phyloP scores from a whole-genome alignment of 2,329 filamentous ascomycete genomes.

The Colletotrichum gigasporum region DNA sequence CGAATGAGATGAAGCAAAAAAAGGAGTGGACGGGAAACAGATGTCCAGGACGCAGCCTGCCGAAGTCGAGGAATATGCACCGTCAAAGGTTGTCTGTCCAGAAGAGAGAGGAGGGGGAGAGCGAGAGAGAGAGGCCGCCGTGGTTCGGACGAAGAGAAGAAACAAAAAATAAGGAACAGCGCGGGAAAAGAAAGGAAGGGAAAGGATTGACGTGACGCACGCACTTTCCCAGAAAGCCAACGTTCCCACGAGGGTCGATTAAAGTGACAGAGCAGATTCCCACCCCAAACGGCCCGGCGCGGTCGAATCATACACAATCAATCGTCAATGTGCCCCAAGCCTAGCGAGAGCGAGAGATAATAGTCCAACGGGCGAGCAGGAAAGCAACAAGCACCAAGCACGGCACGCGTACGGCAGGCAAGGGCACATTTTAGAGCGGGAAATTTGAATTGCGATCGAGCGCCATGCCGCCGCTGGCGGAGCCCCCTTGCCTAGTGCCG shows the following conservation, averaged over 20 bases:
- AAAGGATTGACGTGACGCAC: conserved; percentile 24
- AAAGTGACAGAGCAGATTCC: neutral
- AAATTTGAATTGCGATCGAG: conserved; percentile 31
- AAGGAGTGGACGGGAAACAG: conserved; percentile 26
- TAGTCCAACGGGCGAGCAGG: neutral
- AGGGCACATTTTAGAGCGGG: conserved; percentile 16
- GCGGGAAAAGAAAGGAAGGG: conserved; percentile 4
- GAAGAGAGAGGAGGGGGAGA: neutral
- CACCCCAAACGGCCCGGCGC: conserved; percentile 3
- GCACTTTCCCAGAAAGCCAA: conserved; percentile 13
- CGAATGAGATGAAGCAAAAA: neutral
- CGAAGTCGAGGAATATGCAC: conserved; percentile 12
- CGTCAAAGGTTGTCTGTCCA: neutral
- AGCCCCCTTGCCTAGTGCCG: neutral
- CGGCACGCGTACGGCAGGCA: neutral
- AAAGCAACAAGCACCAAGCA: neutral
- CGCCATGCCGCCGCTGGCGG: conserved; percentile 22
- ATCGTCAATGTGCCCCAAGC: neutral
- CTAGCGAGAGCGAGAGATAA: conserved; percentile 10
- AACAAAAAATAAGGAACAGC: conserved; percentile 6
- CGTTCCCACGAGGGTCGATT: conserved; percentile 20
- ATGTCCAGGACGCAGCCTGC: conserved; percentile 19
- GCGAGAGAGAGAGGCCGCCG: too few relatives aligned
- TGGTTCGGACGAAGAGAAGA: too few relatives aligned
- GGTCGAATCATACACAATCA: neutral